Evolutionary conservation across 441 rosid species (phyloP), one percentile per base, ranked within the genome.

Genomic region (Raphanus hybrid): DNA sequence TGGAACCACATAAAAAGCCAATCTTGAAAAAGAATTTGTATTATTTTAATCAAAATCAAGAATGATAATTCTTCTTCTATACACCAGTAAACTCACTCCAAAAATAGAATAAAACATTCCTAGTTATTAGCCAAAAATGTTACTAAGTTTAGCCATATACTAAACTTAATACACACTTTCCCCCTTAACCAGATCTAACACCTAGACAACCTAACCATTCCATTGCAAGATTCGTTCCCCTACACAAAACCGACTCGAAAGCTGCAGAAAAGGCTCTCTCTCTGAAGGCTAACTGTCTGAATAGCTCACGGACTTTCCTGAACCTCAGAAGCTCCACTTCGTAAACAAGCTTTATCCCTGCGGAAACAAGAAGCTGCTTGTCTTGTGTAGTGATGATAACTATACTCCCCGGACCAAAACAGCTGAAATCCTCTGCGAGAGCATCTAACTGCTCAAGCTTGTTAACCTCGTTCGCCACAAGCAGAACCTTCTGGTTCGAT

Each of bases 301-400:
- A 32, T 23, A 79, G 74, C 2, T 61, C 10, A 61, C 82, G 35
- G 67, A 78, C 59, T 35, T 59, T 29, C 35, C 45, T 45, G 16
- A 64, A 79, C 6, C 57, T 74, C 26, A 79, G 12, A 37, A 16
- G 58, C 66, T 75, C 76, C 3, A 45, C 50, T 65, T 79, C 79
- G 6, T 75, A 79, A 3, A 79, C 73, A 45, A 11, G 64, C 63
- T 65, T 59, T 48, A 75, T 59, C 2, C 59, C 76, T 0, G 1
- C 18, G 1, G 78, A 75, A 2, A 0, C n/a, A 57, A 79, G 67
- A 63, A 79, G 55, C 58, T 75, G 76, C 61, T 37, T 80, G 65
- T 66, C 83, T 64, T 81, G 76, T 60, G 79, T 70, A 70, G 76
- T 70, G 64, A 75, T 75, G 20, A 80, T 66, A 35, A 80, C 80